These are phyloP conservation scores for Linum usitatissimum DNA, from an alignment of 345 rosid genomes.

Conservation along the genomic window DNA sequence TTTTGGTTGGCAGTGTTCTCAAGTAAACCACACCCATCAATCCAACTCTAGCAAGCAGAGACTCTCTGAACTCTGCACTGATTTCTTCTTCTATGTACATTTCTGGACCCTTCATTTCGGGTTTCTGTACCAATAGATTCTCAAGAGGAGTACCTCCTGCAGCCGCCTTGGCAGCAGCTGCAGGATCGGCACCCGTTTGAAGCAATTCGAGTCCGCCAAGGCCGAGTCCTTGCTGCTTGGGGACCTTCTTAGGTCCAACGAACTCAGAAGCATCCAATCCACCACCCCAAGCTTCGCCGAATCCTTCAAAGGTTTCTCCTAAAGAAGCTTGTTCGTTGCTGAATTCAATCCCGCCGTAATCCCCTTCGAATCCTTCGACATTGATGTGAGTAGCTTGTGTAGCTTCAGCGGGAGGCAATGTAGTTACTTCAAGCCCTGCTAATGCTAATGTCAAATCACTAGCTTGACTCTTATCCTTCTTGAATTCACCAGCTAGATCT, in stretches of 20 bases:
- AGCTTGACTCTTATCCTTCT: slow-evolving; percentile 71
- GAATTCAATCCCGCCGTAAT: slow-evolving; percentile 93
- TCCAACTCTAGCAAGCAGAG: slow-evolving; percentile 85
- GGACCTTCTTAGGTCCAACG: slow-evolving; percentile 61
- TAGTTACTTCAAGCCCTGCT: slow-evolving; percentile 84
- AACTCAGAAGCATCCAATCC: slow-evolving; percentile 95
- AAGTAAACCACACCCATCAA: slow-evolving; percentile 82
- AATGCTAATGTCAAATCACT: slow-evolving; percentile 66
- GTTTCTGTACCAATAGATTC: slow-evolving; percentile 55
- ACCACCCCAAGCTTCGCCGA: slow-evolving; percentile 94
- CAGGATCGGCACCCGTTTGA: slow-evolving; percentile 44
- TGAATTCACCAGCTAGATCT: slow-evolving; percentile 72
- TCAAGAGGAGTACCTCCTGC: slow-evolving; percentile 53
- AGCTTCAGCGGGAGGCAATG: slow-evolving; percentile 97
- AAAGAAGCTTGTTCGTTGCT: slow-evolving; percentile 77
- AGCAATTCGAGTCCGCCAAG: slow-evolving; percentile 95
- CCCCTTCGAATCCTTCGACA: slow-evolving; percentile 96
- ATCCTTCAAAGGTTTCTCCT: slow-evolving; percentile 84
- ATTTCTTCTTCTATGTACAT: slow-evolving; percentile 81
- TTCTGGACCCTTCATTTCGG: slow-evolving; percentile 94
- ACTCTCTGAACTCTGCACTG: slow-evolving; percentile 92
- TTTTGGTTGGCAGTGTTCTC: slow-evolving; percentile 71
- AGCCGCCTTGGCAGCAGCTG: slow-evolving; percentile 26
- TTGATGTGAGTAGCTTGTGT: slow-evolving; percentile 80
- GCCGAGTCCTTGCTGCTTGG: slow-evolving; percentile 75